A percentile compares a stretch with the other conserved stretches of the same genome.
Evolutionary conservation across 352 stramenopile genomes (phyloP).

Genomic region (Pythium biforme): DNA sequence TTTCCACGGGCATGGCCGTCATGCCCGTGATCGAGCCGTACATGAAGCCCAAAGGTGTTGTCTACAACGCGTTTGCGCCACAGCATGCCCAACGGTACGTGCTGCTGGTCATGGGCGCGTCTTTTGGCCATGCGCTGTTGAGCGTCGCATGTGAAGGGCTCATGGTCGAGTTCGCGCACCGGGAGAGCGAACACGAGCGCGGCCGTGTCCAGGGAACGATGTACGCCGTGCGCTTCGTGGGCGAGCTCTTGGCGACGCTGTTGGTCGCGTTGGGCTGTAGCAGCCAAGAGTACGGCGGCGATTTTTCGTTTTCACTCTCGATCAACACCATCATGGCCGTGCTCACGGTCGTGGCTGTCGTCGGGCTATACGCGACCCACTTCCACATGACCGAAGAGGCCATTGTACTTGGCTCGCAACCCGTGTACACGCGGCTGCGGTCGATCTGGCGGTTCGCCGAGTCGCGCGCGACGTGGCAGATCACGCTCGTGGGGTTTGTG

Average conservation of each 20-base stretch:
- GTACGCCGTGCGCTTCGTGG: constrained; percentile 13
- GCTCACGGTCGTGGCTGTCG: constrained; percentile 2
- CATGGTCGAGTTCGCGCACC: constrained; percentile 27
- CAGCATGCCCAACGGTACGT: constrained; percentile 5
- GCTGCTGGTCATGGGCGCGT: constrained; percentile 9
- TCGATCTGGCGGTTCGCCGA: constrained; percentile 19
- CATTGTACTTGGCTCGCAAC: constrained; percentile 5
- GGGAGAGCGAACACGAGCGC: constrained; percentile 20
- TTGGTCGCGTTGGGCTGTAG: constrained; percentile 12
- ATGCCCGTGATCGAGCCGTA: constrained; percentile 11
- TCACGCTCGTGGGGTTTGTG: constrained; percentile 20
- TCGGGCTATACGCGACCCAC: constrained; percentile 5
- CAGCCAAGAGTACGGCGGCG: constrained; percentile 19
- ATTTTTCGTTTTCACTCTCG: constrained; percentile 17
- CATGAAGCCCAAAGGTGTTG: background rate
- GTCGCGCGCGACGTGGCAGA: constrained; percentile 16
- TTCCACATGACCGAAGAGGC: constrained; percentile 13
- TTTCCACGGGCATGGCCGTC: constrained; percentile 9
- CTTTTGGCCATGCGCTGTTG: constrained; percentile 18
- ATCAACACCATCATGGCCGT: constrained; percentile 8
- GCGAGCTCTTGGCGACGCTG: background rate
- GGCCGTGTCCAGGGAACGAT: constrained; percentile 14
- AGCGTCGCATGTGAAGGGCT: constrained; percentile 23
- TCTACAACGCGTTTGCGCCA: background rate
- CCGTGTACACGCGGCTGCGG: constrained; percentile 1